Evolutionary conservation across 2,329 filamentous ascomycete species (phyloP).

Genomic region (Colletotrichum sp.): DNA sequence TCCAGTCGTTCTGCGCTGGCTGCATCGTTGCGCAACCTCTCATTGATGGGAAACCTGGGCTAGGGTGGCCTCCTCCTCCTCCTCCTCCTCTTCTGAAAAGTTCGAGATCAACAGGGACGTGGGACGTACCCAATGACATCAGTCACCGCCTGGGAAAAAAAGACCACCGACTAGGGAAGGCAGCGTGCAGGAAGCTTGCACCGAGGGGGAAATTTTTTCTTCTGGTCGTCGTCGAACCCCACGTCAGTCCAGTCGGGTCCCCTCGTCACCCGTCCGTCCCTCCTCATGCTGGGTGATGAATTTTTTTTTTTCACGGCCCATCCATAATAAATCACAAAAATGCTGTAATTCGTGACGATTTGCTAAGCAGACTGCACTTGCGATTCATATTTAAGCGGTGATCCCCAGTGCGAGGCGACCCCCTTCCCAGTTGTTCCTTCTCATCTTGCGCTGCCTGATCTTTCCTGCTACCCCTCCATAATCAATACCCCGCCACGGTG

Average conservation of each 20-base stretch:
- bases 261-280: neutral
- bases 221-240: neutral
- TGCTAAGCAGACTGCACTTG: slow-evolving; percentile 6
- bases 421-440: slow-evolving; percentile 21
- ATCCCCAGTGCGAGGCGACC: slow-evolving; percentile 6
- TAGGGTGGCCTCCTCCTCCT: neutral
- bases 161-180: neutral
- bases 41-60: neutral
- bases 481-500: slow-evolving; percentile 2
- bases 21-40: neutral
- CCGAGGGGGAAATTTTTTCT: neutral
- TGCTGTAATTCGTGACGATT: neutral
- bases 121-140: slow-evolving; percentile 16
- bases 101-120: slow-evolving; percentile 18
- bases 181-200: neutral
- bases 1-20: neutral
- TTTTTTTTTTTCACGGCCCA: neutral
- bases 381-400: neutral
- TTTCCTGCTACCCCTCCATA: slow-evolving; percentile 5
- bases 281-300: neutral
- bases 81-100: neutral
- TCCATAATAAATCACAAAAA: neutral
- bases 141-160: neutral
- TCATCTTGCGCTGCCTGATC: slow-evolving; percentile 20
- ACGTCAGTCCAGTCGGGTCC: neutral